Base-by-base conservation (phyloP, 208 protist genomes). In the Trypanosoma lewisi region DNA sequence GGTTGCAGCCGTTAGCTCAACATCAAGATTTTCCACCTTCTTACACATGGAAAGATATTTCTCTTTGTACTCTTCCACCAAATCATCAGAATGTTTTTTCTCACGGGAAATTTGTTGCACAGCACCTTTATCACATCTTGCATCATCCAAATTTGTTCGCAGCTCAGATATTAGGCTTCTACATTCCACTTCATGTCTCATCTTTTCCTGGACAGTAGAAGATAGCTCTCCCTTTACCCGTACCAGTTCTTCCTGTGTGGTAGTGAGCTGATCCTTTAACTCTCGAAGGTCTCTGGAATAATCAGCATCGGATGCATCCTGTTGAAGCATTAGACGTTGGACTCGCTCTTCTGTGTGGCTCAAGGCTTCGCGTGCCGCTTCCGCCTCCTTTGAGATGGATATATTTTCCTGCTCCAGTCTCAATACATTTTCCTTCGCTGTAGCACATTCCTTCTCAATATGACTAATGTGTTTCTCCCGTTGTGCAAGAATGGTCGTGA, bases 1-100 rank as follows among this genome's bases (percentile, higher is more conserved):
- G 8, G 88, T 63, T 2, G 72, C 80, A 8, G 89, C 85, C 11
- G 23, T 42, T 27, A 95, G 71, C 67, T 95, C 83, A 41, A 83
- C 73, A 27, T 78, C 72, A 19, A 95, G 75, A 25, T 73, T 74
- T 17, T 77, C 75, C 17, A 63, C 69, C 45, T 68, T 72, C 23
- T 76, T 60, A 62, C 80, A 84, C 55, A 84, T 81, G 27, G 63
- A 53, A 52, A 76, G 47, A 63, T 75, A 82, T 54, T 70, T 75
- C 12, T 56, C 42, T 14, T 63, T 55, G 70, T 79, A 80, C 30
- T 91, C 82, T 27, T 63, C 67, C 11, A 63, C 76, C 33, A 73
- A 44, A 28, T 77, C 73, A 48, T 88, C 74, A 14, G 51, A 62
- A 39, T 73, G 57, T 37, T 78, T 70, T 21, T 76, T 68, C 36